Base-by-base conservation (phyloP, 495 filamentous ascomycete species). In the Xylaria castorea region DNA sequence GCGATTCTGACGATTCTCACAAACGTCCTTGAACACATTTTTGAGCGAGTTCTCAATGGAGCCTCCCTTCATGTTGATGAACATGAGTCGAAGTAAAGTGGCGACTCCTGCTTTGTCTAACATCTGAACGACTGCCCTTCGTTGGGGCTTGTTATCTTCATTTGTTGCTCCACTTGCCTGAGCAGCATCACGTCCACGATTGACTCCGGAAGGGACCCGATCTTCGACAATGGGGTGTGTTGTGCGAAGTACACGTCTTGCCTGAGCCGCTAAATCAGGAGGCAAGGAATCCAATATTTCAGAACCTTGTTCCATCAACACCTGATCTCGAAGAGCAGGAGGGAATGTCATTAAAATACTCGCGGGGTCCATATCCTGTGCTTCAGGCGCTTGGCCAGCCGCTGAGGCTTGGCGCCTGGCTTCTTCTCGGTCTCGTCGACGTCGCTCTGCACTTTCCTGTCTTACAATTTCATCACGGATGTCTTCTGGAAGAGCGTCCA, bases 101-200 rank as follows among this genome's bases (percentile, higher is more conserved):
- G 97, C 96, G 79, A 99, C 90, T 34, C 96, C 96, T 68, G 94
- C 87, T 79, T 97, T 98, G 82, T 99, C 97, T 6, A 98, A 89
- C 91, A 98, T 97, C 81, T 99, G 96, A 40, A 97, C 91, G 64
- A 94, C 91, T 30, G 92, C 91, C 76, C 91, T 90, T 69, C 93
- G 89, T 74, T 91, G 89, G 32, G 89, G 87, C 81, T 97, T 97
- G 30, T 62, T 61, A 38, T 86, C 83, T 38, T 66, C 75, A 20
- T 79, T 82, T 12, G 73, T 74, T 27, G 75, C 67, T 66, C 76
- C 77, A 2, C 75, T 73, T 6, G 70, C 27, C 20, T 81, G 82
- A 40, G 79, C 77, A 36, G 60, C 68, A 55, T 75, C 64, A 78
- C 81, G 58, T 27, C 62, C 81, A 73, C 66, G 80, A 40, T 32